Base-by-base conservation (phyloP, 768 basidiomycete species). In the Panaeolus papilionaceus region DNA sequence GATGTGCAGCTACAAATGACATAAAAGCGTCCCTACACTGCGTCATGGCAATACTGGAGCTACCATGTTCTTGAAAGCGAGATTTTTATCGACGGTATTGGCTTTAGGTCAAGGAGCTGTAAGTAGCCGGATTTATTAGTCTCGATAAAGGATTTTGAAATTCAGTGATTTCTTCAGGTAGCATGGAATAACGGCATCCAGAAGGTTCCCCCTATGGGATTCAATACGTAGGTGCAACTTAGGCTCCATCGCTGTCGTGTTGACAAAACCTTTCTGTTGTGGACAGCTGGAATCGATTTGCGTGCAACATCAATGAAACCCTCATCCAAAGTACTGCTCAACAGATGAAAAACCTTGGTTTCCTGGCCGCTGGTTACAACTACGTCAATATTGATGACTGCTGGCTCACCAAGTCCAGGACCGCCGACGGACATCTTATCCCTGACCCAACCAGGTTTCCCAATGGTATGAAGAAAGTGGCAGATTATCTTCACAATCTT, bases 321-420 rank as follows among this genome's bases (percentile, higher is more conserved):
- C 69, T 75, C 58, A 70, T 75, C 42, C 69, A 69, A 26, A 65
- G 69, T 12, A 75, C 74, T 8, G 74, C 74, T 12, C 66, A 65
- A 3, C 67, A 69, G 58, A 74, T 74, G 73, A 71, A 72, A 40
- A 33, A 71, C 33, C 64, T 72, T 9, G 74, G 73, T 16, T 72
- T 74, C 62, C 71, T 75, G 26, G 70, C 66, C 23, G 75, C 72
- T 20, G 75, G 75, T 49, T 75, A 75, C 54, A 74, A 63, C 37
- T 75, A 66, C 40, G 70, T 75, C 39, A 75, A 75, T 39, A 68
- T 74, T 38, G 75, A 75, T 49, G 75, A 75, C 64, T 75, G 73
- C 45, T 75, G 75, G 75, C 71, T 73, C 44, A 71, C 72, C 12
- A 73, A 71, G 63, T 66, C 65, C 42, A 69, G 75, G 18, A 68